These are phyloP conservation scores for Phylloporus sp. DNA, from an alignment of 768 basidiomycete genomes.

Conservation along the genomic window DNA sequence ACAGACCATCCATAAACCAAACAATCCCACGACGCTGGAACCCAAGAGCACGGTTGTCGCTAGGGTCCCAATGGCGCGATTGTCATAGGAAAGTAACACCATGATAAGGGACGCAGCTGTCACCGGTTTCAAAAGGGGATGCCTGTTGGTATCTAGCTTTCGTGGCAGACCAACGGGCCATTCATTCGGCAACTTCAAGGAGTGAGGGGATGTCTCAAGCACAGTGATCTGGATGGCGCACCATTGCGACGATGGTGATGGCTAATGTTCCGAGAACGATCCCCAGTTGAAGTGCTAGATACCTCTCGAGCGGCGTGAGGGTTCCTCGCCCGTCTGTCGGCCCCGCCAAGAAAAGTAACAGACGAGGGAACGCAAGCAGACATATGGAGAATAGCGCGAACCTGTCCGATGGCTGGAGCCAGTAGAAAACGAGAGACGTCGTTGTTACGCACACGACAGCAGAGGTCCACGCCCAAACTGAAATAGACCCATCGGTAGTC, in stretches of 20 bases:
- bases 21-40: slow-evolving; percentile 51
- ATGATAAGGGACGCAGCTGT: slow-evolving; percentile 50
- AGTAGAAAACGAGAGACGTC: background rate
- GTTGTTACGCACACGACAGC: slow-evolving; percentile 27
- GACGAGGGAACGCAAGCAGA: slow-evolving; percentile 53
- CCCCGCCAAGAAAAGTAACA: slow-evolving; percentile 65
- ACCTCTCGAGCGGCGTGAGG: slow-evolving; percentile 66
- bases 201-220: slow-evolving; percentile 4
- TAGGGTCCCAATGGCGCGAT: slow-evolving; percentile 52
- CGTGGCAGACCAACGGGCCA: slow-evolving; percentile 31
- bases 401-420: slow-evolving; percentile 22
- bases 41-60: slow-evolving; percentile 48
- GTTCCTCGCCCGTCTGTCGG: slow-evolving; percentile 38
- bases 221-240: slow-evolving; percentile 22
- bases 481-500: slow-evolving; percentile 23
- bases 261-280: slow-evolving; percentile 56
- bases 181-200: slow-evolving; percentile 42
- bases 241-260: slow-evolving; percentile 56
- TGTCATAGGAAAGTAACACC: slow-evolving; percentile 66
- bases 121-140: slow-evolving; percentile 65
- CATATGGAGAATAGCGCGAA: slow-evolving; percentile 33
- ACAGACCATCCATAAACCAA: slow-evolving; percentile 72
- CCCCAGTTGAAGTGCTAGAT: slow-evolving; percentile 64
- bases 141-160: slow-evolving; percentile 29
- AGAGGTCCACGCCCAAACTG: slow-evolving; percentile 39